Percentiles rank a stretch among this genome's conserved stretches.
phyloP scores from a whole-genome alignment of 2,329 filamentous ascomycete genomes.

The Ophiocordyceps polyrhachis-furcata region DNA sequence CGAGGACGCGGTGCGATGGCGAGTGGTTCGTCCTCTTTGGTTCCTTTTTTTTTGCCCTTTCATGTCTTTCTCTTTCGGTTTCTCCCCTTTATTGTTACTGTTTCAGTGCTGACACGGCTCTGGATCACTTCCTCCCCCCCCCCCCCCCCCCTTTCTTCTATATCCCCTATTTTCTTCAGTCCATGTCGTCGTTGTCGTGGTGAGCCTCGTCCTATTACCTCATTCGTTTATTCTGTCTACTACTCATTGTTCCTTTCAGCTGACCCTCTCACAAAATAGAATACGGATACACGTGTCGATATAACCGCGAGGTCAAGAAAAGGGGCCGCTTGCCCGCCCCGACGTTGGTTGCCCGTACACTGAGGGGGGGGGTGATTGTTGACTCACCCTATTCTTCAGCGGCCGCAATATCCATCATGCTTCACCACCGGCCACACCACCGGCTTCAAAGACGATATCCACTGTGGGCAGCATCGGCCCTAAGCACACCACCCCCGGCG shows the following conservation, averaged over 20 bases:
- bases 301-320: constrained; percentile 18
- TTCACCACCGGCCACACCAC: neutral
- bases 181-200: constrained; percentile 18
- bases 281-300: constrained; percentile 18
- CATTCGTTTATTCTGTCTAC: neutral
- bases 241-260: neutral
- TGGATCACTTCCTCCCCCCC: neutral
- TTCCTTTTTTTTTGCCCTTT: neutral
- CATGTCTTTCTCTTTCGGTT: too few relatives aligned
- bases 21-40: constrained; percentile 16
- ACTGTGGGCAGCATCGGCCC: neutral
- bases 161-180: constrained; percentile 1
- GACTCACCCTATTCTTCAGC: neutral
- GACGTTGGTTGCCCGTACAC: neutral
- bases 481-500: neutral
- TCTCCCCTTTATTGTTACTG: constrained; percentile 16
- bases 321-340: constrained; percentile 15
- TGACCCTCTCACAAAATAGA: constrained; percentile 14
- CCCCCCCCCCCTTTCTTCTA: neutral
- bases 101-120: constrained; percentile 1
- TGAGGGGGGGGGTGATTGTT: neutral
- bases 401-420: neutral
- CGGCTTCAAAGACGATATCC: neutral
- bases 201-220: constrained; percentile 5
- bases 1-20: constrained; percentile 23